Percentiles rank a stretch among this genome's conserved stretches.
phyloP scores from a whole-genome alignment of 108 stramenopile genomes.

The Craspedostauros australis region DNA sequence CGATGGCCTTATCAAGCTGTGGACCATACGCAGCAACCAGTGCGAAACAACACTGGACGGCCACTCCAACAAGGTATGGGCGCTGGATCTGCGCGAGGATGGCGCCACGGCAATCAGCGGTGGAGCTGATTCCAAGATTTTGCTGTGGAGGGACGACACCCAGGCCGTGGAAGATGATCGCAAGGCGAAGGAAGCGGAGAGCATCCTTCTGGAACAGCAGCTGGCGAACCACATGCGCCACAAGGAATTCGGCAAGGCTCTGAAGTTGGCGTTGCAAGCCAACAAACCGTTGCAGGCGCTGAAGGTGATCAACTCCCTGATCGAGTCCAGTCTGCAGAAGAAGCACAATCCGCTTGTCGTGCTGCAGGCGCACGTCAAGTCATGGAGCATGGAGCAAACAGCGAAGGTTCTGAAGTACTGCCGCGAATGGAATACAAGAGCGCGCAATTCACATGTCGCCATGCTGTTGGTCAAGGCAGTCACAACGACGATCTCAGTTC shows the following conservation, averaged over 20 bases:
- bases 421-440: slow-evolving; percentile 84
- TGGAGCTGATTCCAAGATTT: slow-evolving; percentile 87
- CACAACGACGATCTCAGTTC: slow-evolving; percentile 57
- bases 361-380: slow-evolving; percentile 55
- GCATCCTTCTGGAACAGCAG: slow-evolving; percentile 72
- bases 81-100: slow-evolving; percentile 61
- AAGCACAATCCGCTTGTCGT: slow-evolving; percentile 20
- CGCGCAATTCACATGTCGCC: slow-evolving; percentile 71
- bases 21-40: slow-evolving; percentile 93
- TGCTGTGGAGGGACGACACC: slow-evolving; percentile 92
- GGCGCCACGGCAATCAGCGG: slow-evolving; percentile 76
- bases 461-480: slow-evolving; percentile 69
- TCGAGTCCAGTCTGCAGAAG: slow-evolving; percentile 47
- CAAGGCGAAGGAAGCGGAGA: slow-evolving; percentile 60
- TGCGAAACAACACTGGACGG: slow-evolving; percentile 91
- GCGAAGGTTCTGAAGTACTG: slow-evolving; percentile 79
- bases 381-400: slow-evolving; percentile 59
- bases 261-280: slow-evolving; percentile 72
- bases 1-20: slow-evolving; percentile 92
- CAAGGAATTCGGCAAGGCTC: slow-evolving; percentile 82
- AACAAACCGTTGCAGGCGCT: slow-evolving; percentile 81
- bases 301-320: slow-evolving; percentile 63
- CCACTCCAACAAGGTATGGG: slow-evolving; percentile 93
- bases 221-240: slow-evolving; percentile 83
- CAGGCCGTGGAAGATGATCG: slow-evolving; percentile 65